Conservation (phyloP, 345 rosid genomes). For the Syzygium oleosum region DNA sequence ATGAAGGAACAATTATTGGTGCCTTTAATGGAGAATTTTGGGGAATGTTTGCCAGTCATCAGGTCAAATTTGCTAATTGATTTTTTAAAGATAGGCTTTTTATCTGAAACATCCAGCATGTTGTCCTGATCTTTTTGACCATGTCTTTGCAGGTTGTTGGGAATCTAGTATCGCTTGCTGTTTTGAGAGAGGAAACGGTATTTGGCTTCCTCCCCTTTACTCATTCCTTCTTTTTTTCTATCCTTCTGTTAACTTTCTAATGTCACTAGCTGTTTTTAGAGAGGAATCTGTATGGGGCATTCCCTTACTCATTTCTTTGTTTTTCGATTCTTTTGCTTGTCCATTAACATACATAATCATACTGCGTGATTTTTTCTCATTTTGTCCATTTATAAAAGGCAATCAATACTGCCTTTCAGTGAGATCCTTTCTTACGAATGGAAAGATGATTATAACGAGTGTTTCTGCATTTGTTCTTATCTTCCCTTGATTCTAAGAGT, state of each 20-base stretch:
- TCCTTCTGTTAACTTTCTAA: background rate
- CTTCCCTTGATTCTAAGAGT: background rate
- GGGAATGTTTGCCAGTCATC: conserved; percentile 81
- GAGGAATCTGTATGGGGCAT: background rate
- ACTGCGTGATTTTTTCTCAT: background rate
- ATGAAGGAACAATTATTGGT: conserved; percentile 75
- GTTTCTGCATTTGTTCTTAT: background rate
- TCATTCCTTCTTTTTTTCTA: conserved; percentile 1
- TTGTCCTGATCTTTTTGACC: background rate
- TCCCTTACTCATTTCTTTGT: background rate
- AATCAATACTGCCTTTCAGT: background rate
- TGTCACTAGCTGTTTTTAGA: background rate
- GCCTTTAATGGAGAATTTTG: conserved; percentile 90
- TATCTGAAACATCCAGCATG: background rate
- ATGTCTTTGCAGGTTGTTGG: conserved; percentile 59
- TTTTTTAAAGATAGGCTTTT: background rate
- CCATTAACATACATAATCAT: background rate
- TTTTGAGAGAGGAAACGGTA: conserved; percentile 55
- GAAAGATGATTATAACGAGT: background rate
- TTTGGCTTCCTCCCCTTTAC: background rate
- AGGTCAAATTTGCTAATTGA: conserved; percentile 27
- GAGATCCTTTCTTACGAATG: background rate
- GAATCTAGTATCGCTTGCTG: conserved; percentile 74
- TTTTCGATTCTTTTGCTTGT: background rate
- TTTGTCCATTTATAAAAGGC: background rate